These are phyloP conservation scores for Sophora flavescens DNA, from an alignment of 306 rosid genomes.

Conservation along the genomic window DNA sequence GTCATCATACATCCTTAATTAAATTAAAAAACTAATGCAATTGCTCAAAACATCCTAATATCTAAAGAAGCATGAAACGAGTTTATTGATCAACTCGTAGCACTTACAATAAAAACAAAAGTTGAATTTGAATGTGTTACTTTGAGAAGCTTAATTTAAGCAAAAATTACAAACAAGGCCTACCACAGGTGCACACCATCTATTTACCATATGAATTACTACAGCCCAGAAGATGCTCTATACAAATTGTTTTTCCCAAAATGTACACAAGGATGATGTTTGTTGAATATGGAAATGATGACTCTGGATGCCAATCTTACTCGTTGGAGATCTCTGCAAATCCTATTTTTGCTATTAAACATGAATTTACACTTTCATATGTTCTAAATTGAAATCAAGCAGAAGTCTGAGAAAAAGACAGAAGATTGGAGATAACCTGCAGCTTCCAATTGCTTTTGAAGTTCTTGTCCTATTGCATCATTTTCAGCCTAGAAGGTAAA, in stretches of 20 bases:
- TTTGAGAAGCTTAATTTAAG: slow-evolving; percentile 3
- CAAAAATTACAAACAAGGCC: not conserved
- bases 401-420: not conserved
- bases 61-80: slow-evolving; percentile 1
- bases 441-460: slow-evolving; percentile 90
- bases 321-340: not conserved
- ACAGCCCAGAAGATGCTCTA: not conserved
- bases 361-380: not conserved
- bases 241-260: not conserved
- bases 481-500: slow-evolving; percentile 75
- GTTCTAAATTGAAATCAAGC: slow-evolving; percentile 33
- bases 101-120: not conserved
- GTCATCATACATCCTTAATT: not conserved
- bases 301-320: not conserved
- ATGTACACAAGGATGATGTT: not conserved
- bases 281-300: not conserved
- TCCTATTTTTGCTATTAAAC: slow-evolving; percentile 9
- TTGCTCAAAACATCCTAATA: slow-evolving; percentile 3
- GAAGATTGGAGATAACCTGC: slow-evolving; percentile 66
- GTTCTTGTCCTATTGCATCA: slow-evolving; percentile 83
- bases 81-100: not conserved
- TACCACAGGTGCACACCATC: not conserved
- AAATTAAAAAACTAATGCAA: not conserved
- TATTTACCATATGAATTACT: not conserved
- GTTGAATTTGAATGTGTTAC: slow-evolving; percentile 21